A percentile compares a stretch with the other conserved stretches of the same genome.
phyloP scores from a whole-genome alignment of 2,329 filamentous ascomycete genomes.

The Pseudophaeomoniella oleicola region DNA sequence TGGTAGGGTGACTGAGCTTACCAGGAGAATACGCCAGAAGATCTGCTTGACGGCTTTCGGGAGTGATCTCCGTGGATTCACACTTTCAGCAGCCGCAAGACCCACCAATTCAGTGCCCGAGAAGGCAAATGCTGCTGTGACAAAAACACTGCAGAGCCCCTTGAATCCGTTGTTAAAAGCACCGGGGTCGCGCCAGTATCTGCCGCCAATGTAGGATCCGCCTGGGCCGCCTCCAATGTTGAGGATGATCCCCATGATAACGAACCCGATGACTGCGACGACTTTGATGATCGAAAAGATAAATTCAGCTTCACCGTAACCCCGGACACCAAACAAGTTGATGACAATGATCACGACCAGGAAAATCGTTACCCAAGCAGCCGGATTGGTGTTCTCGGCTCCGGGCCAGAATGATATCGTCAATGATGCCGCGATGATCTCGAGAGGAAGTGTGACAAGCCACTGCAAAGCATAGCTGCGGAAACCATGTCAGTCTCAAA shows the following conservation, averaged over 20 bases:
- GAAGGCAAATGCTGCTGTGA: conserved; percentile 49
- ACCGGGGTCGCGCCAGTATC: conserved; percentile 66
- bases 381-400: conserved; percentile 44
- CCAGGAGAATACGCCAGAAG: conserved; percentile 77
- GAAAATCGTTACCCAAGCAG: conserved; percentile 74
- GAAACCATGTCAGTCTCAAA: conserved; percentile 1
- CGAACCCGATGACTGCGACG: conserved; percentile 72
- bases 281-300: conserved; percentile 78
- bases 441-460: conserved; percentile 68
- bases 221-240: conserved; percentile 65
- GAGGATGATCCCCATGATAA: conserved; percentile 73
- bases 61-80: conserved; percentile 51
- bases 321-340: conserved; percentile 77
- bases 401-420: conserved; percentile 64
- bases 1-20: conserved; percentile 6
- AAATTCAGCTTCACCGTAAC: conserved; percentile 83
- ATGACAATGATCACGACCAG: conserved; percentile 61
- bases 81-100: conserved; percentile 43
- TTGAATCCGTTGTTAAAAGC: conserved; percentile 55
- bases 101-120: conserved; percentile 48
- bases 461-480: conserved; percentile 70
- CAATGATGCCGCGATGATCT: conserved; percentile 75
- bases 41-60: conserved; percentile 80
- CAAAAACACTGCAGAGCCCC: conserved; percentile 49
- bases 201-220: conserved; percentile 59